Evolutionary conservation across 2,329 filamentous ascomycete genomes (phyloP), one percentile per base, ranked within the genome.

Genomic region (Aspergillus transmontanensis): DNA sequence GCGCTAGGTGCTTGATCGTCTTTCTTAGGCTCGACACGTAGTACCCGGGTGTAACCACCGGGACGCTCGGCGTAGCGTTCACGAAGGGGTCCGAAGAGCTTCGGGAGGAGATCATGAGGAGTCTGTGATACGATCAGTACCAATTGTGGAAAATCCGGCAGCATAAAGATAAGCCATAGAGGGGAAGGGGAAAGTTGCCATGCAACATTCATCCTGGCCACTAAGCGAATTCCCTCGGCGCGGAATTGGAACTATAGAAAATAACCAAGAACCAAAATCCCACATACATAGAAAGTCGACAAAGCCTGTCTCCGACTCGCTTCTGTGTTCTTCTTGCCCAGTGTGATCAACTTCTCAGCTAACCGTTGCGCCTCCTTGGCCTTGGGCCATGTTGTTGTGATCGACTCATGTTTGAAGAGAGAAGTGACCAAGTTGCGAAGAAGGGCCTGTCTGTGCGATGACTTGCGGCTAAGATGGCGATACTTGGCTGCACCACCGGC

Each of bases 371-470:
- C 92, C 83, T 99, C 95, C 81, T 98, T 99, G 55, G 95, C 95
- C 82, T 98, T 98, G 77, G 90, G 89, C 86, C 91, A 97, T 81
- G 95, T 97, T 57, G 95, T 99, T 68, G 90, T 89, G 82, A 99
- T 96, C 67, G 92, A 89, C 83, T 99, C 95, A 80, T 96, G 89
- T 79, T 92, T 86, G 81, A 99, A 91, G 69, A 99, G 90, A 60
- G 94, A 95, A 70, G 94, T 97, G 77, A 98, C 94, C 65, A 99
- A 85, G 81, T 98, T 97, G 75, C 95, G 93, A 70, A 99, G 89
- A 71, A 99, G 88, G 59, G 95, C 94, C 82, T 94, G 88, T 77
- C 95, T 88, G 78, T 97, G 95, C 60, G 94, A 84, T 58, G 93
- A 97, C 70, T 88, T 86, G 71, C 95, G 93, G 80, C 89, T 89